Evolutionary conservation across 2,329 filamentous ascomycete species (phyloP), one percentile per base, ranked within the genome.

Genomic region (Neofusicoccum cordaticola): DNA sequence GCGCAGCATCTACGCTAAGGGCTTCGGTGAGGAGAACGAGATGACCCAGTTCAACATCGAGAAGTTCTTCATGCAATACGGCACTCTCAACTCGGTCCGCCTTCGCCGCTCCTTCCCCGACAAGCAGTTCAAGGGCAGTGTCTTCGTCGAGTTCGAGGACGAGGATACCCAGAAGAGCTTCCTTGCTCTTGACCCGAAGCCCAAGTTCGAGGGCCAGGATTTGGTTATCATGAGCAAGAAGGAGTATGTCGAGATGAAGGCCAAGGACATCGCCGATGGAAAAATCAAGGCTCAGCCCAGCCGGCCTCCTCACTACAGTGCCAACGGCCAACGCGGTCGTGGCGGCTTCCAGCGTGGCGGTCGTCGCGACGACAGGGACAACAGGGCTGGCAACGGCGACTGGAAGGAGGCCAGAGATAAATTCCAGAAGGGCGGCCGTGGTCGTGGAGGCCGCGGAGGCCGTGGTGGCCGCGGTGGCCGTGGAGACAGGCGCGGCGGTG

Each of bases 11-110:
- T 99, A 99, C 78, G 92, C 86, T 71, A 99, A 98, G 84, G 94
- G 93, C 57, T 99, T 99, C 72, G 93, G 93, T 50, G 86, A 90
- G 50, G 93, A 97, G 79, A 84, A 85, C n/a, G 84, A 89, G 11
- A 89, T 87, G 67, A 94, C 93, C 34, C 95, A 98, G 79, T 92
- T 97, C 76, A 92, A 97, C 68, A 89, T 99, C 65, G 95, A 99
- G 82, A 88, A 88, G 67, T 97, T 96, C 83, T 97, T 98, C 77
- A 84, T 88, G 64, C 85, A 89, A 65, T 93, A 88, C 75, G 94
- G 93, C 52, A 84, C 90, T 37, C 86, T 92, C 71, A 92, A 91
- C 73, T 86, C 89, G 52, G 89, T 99, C 67, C 93, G 94, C 74
- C 90, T 99, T 68, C 92, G 96, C 70, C 92, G 95, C 69, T 83